phyloP scores from a whole-genome alignment of 2,329 filamentous ascomycete genomes.

The Aspergillus neoniger region DNA sequence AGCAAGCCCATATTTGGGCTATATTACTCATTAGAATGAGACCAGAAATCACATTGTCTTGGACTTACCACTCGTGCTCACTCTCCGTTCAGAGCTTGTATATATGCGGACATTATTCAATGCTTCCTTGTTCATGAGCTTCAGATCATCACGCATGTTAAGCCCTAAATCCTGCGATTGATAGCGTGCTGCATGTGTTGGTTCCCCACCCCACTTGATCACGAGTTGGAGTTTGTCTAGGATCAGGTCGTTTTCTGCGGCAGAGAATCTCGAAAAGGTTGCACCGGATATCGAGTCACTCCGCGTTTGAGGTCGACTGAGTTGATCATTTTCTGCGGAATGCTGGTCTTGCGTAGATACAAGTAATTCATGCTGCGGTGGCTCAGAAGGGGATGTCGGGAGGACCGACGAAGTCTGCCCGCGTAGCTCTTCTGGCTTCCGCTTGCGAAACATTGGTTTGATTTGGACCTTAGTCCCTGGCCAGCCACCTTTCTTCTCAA shows the following conservation, averaged over 20 bases:
- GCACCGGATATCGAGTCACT: slow-evolving; percentile 86
- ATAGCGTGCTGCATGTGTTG: slow-evolving; percentile 94
- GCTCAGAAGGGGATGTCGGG: slow-evolving; percentile 13
- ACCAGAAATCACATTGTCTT: neutral
- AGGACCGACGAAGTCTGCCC: slow-evolving; percentile 27
- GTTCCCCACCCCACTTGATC: slow-evolving; percentile 98
- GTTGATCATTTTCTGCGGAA: slow-evolving; percentile 30
- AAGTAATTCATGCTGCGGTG: slow-evolving; percentile 23
- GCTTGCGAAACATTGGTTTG: slow-evolving; percentile 97
- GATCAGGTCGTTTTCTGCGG: slow-evolving; percentile 87
- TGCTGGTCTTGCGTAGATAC: slow-evolving; percentile 25
- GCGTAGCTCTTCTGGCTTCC: slow-evolving; percentile 64
- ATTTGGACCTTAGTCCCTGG: slow-evolving; percentile 98
- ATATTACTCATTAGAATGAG: slow-evolving; percentile 14
- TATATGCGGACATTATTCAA: slow-evolving; percentile 92
- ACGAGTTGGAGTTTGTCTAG: slow-evolving; percentile 96
- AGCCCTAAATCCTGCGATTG: slow-evolving; percentile 93
- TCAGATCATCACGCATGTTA: slow-evolving; percentile 92
- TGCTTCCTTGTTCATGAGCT: slow-evolving; percentile 88
- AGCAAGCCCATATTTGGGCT: slow-evolving; percentile 91
- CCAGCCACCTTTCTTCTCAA: slow-evolving; percentile 91
- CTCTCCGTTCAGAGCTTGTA: slow-evolving; percentile 90
- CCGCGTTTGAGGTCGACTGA: slow-evolving; percentile 58
- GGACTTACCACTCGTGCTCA: slow-evolving; percentile 73
- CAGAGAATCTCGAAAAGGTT: slow-evolving; percentile 90